Conservation (phyloP, 1,284 basidiomycete genomes). For the Marasmius fiardii region DNA sequence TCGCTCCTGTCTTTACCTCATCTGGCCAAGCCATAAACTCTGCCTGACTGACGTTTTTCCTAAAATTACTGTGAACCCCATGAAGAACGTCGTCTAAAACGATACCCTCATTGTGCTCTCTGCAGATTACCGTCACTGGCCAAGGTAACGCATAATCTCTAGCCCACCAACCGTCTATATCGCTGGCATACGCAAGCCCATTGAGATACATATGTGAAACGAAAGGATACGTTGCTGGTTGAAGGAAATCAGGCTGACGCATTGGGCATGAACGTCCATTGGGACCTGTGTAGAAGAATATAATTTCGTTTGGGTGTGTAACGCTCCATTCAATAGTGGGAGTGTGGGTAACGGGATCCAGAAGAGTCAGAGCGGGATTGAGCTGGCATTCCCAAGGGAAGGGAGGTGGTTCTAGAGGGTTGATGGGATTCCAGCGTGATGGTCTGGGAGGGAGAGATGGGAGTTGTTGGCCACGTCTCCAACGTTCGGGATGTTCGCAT, state of each 20-base stretch:
- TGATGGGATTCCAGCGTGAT: conserved; percentile 37
- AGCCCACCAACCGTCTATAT: conserved; percentile 45
- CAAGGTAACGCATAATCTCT: conserved; percentile 38
- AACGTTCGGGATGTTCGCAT: conserved; percentile 38
- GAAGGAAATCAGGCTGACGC: conserved; percentile 37
- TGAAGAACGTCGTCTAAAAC: conserved; percentile 48
- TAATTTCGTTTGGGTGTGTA: conserved; percentile 20
- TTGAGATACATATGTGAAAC: conserved; percentile 51
- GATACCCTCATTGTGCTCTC: conserved; percentile 40
- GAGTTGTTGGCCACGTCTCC: conserved; percentile 45
- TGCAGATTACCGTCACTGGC: conserved; percentile 48
- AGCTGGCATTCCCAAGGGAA: conserved; percentile 46
- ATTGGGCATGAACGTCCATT: conserved; percentile 25
- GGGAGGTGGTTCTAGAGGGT: conserved; percentile 30
- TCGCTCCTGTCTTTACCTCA: conserved; percentile 28
- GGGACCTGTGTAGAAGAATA: conserved; percentile 25
- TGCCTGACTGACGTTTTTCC: conserved; percentile 32
- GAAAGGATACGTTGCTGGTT: conserved; percentile 58
- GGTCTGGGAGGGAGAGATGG: conserved; percentile 48
- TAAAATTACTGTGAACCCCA: conserved; percentile 44
- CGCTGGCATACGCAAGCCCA: conserved; percentile 20
- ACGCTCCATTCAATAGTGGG: conserved; percentile 49
- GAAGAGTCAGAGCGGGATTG: conserved; percentile 49
- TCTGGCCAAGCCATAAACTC: conserved; percentile 40
- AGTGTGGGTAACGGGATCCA: conserved; percentile 16